phyloP scores from a whole-genome alignment of 2,329 filamentous ascomycete species.

The Colletotrichum neosansevieriae region DNA sequence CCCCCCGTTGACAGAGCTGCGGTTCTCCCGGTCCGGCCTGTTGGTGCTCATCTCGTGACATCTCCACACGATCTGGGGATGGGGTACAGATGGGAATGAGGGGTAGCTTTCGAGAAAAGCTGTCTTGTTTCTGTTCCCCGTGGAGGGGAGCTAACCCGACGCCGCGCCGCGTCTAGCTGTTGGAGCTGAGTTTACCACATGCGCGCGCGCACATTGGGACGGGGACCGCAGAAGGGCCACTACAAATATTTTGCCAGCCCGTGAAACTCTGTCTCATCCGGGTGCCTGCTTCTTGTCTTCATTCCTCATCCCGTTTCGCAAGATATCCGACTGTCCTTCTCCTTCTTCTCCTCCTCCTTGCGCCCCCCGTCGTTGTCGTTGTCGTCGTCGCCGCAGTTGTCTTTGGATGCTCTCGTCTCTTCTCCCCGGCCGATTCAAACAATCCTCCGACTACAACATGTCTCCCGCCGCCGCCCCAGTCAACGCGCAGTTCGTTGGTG shows the following conservation, averaged over 20 bases:
- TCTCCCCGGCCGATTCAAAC: constrained; percentile 41
- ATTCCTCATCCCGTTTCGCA: constrained; percentile 22
- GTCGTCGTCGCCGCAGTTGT: background rate
- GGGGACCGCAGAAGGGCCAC: constrained; percentile 8
- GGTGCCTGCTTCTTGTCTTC: constrained; percentile 1
- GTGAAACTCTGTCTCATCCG: constrained; percentile 29
- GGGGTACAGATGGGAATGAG: constrained; percentile 38
- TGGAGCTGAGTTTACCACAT: constrained; percentile 32
- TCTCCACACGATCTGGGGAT: constrained; percentile 41
- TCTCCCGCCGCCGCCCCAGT: constrained; percentile 44
- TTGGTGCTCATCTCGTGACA: constrained; percentile 40
- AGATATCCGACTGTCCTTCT: constrained; percentile 28
- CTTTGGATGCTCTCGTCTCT: constrained; percentile 45
- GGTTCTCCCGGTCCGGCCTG: constrained; percentile 31
- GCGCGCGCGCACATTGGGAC: constrained; percentile 20
- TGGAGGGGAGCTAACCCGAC: constrained; percentile 39
- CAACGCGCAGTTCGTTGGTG: constrained; percentile 72
- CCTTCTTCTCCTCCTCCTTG: constrained; percentile 22
- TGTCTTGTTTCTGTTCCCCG: constrained; percentile 27
- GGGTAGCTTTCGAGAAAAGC: constrained; percentile 39
- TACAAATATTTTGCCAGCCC: constrained; percentile 41
- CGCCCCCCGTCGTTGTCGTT: background rate
- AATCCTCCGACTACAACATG: constrained; percentile 47
- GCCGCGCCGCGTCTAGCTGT: constrained; percentile 25
- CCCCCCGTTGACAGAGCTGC: constrained; percentile 34